These are phyloP conservation scores for Coriaria nepalensis DNA, from an alignment of 306 rosid species.

Conservation along the genomic window DNA sequence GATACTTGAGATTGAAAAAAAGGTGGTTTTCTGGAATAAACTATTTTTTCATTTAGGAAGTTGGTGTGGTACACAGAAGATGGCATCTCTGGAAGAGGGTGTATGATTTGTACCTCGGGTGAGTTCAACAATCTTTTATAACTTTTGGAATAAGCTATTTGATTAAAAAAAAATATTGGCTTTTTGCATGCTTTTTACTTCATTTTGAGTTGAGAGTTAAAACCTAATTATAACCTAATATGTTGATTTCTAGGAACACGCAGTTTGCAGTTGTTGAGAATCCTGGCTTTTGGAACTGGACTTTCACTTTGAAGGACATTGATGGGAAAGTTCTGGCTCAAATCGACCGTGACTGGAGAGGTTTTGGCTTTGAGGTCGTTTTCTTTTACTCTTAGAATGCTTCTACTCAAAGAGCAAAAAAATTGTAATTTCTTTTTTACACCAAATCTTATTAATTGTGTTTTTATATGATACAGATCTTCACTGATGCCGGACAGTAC, in stretches of 20 bases:
- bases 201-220: too few species aligned
- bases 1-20: slow-evolving; percentile 11
- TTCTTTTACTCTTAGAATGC: slow-evolving; percentile 15
- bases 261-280: slow-evolving; percentile 94
- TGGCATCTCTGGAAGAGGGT: slow-evolving; percentile 98
- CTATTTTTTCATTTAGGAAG: slow-evolving; percentile 38
- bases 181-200: too few species aligned
- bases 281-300: slow-evolving; percentile 98
- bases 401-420: slow-evolving; percentile 7
- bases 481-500: slow-evolving; percentile 93
- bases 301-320: slow-evolving; percentile 74
- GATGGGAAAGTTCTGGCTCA: slow-evolving; percentile 74
- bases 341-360: slow-evolving; percentile 96
- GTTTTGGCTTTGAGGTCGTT: slow-evolving; percentile 93
- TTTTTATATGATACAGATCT: slow-evolving; percentile 36
- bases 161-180: too few species aligned
- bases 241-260: slow-evolving; percentile 38
- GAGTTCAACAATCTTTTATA: slow-evolving; percentile 15
- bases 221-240: background rate
- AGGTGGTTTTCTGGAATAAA: slow-evolving; percentile 20
- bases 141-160: too few species aligned
- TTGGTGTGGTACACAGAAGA: slow-evolving; percentile 91
- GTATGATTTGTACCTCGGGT: slow-evolving; percentile 96
- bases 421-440: background rate
- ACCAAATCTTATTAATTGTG: slow-evolving; percentile 1